Base-by-base conservation (phyloP, 805 yeast genomes). In the Metschnikowia noctiluminum region DNA sequence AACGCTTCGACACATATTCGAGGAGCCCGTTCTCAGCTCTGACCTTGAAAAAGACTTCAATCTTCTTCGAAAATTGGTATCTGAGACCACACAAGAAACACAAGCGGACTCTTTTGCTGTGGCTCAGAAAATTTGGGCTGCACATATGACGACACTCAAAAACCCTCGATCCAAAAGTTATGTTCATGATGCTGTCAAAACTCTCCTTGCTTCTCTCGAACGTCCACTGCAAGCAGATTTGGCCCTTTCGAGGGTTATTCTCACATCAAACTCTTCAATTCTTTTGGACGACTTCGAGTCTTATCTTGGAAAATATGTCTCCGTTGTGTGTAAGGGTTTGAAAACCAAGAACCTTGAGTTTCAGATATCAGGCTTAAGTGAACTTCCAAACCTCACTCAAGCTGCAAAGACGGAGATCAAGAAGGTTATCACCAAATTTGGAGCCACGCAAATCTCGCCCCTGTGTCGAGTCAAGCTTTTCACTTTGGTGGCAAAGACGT, bases 1-100 rank as follows among this genome's bases (percentile, higher is more conserved):
- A 2, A 51, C 69, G 2, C 57, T 82, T n/a, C 28, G 53, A 3
- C 76, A 74, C 48, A 54, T 82, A 11, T 60, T 82, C 28, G 57
- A 61, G 9, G 69, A 75, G 9, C 87, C 88, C 7, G 77, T 86
- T 0, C 78, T 73, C 58, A 79, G 68, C 55, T 76, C 88, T 0
- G 55, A 58, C 1, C 54, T 84, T 11, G 91, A 85, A 60, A 60
- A 65, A 0, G 69, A 78, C 39, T 55, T 71, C 30, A 42, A 56
- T 1, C 41, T 45, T 0, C 45, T 72, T 3, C 52, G 62, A 7
- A 43, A 42, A 6, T 27, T 67, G 6, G 46, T 65, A 8, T 43
- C 37, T 3, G 14, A 41, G 9, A 30, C 52, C 8, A 36, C 44
- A 5, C 36, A 39, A 1, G 43, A 39, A 4, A 37, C 49, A 15